Conservation (phyloP, 805 yeast species). For the Scheffersomyces ergatensis region DNA sequence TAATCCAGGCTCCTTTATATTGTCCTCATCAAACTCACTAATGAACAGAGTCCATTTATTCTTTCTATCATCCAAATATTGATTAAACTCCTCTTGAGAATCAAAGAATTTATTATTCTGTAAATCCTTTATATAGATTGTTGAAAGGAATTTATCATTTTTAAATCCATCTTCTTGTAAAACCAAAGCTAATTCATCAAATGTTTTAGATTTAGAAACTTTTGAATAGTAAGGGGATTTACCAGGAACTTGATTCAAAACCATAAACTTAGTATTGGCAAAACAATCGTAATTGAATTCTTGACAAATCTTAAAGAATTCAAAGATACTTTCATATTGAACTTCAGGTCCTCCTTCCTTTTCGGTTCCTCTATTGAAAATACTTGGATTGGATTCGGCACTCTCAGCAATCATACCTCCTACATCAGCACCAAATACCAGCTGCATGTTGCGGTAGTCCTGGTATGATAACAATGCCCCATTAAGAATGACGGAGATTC, state of each 20-base stretch:
- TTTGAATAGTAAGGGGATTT: constrained; percentile 57
- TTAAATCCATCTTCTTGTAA: constrained; percentile 31
- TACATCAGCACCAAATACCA: constrained; percentile 50
- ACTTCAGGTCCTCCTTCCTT: constrained; percentile 28
- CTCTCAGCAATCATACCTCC: constrained; percentile 94
- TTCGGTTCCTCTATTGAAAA: constrained; percentile 51
- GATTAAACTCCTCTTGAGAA: neutral
- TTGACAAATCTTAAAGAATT: constrained; percentile 54
- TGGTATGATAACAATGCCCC: constrained; percentile 63
- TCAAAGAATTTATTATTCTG: constrained; percentile 25
- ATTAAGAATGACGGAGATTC: constrained; percentile 75
- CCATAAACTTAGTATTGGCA: constrained; percentile 78
- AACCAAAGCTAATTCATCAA: constrained; percentile 45
- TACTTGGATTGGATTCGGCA: constrained; percentile 85
- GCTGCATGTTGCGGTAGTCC: constrained; percentile 54
- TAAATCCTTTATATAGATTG: constrained; percentile 26
- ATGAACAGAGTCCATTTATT: neutral
- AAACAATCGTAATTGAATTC: constrained; percentile 56
- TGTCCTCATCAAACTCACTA: neutral
- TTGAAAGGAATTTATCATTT: constrained; percentile 34
- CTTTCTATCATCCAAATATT: neutral
- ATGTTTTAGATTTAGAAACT: constrained; percentile 50
- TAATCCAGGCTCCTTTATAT: neutral
- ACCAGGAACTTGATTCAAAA: constrained; percentile 78
- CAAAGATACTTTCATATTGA: constrained; percentile 55